Evolutionary conservation across 192 early-diverging fungal species (phyloP), one percentile per base, ranked within the genome.

Genomic region (Dissophora globulifera): DNA sequence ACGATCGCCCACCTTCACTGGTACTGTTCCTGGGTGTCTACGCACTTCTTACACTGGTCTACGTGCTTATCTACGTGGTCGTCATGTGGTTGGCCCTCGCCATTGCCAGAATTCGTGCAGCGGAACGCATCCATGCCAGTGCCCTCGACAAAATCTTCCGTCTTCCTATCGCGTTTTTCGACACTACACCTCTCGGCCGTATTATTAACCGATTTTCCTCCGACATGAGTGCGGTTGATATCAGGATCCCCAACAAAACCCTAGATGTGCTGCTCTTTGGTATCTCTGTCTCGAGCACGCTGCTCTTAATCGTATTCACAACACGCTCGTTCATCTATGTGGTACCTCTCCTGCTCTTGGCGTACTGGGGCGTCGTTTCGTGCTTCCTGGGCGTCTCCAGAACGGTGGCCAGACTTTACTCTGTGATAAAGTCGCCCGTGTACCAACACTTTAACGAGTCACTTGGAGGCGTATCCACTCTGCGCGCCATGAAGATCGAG

Each of bases 351-450:
- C 20, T 81, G 11, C 19, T 70, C n/a, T 20, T 69, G 2, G 54
- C 78, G 17, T 45, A 82, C 23, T 79, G 75, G 23, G 47, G 78
- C 29, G 53, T 82, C 16, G 50, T 80, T 31, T 41, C 58, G 30
- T 75, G 82, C 43, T 93, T 92, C 78, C 76, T 91, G 46, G 40
- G 81, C 1, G 84, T 85, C 7, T 86, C 86, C 2, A 86, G 92
- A 26, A 86, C 87, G 55, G 64, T 94, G 41, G 92, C 89, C 41
- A 83, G 92, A 16, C 72, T 94, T 27, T 90, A 93, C 50, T 86
- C 89, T 9, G 79, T 87, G 27, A 81, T 91, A 7, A 84, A 90
- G 17, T 87, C 85, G 12, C 93, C 93, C 0, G 81, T 94, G 0
- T 92, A 86, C 58, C 85, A 91, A 5, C 79, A 70, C 50, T 85